Evolutionary conservation across 192 early-diverging fungal genomes (phyloP).

Genomic region (Bifiguratus adelaidae): DNA sequence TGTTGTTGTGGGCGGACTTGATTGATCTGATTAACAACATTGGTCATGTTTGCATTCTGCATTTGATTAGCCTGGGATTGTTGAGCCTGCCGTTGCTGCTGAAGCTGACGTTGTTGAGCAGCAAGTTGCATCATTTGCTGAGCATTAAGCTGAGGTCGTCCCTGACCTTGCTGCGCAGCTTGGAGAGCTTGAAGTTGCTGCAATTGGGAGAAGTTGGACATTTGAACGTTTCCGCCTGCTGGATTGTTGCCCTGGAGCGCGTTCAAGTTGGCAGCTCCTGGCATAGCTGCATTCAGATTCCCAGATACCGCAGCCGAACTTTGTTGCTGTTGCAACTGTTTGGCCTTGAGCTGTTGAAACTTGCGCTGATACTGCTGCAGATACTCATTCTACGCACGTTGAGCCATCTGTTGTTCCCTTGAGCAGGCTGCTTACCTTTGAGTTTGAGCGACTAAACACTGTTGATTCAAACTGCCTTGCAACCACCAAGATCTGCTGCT

Average conservation of each 20-base stretch:
- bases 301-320: slow-evolving; percentile 5
- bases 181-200: not conserved
- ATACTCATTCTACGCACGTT: slow-evolving; percentile 14
- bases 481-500: slow-evolving; percentile 11
- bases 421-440: slow-evolving; percentile 12
- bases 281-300: slow-evolving; percentile 7
- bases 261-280: too few relatives aligned
- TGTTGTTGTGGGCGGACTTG: slow-evolving; percentile 14
- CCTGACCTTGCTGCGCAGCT: slow-evolving; percentile 10
- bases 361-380: slow-evolving; percentile 12
- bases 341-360: slow-evolving; percentile 11
- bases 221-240: too few relatives aligned
- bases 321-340: slow-evolving; percentile 2
- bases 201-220: too few relatives aligned
- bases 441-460: slow-evolving; percentile 11
- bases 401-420: not conserved
- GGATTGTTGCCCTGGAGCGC: too few relatives aligned
- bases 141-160: slow-evolving; percentile 4
- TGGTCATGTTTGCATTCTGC: slow-evolving; percentile 5
- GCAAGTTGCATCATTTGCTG: slow-evolving; percentile 13
- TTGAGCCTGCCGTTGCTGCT: slow-evolving; percentile 11
- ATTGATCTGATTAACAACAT: slow-evolving; percentile 2
- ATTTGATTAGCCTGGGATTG: slow-evolving; percentile 2
- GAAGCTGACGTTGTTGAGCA: slow-evolving; percentile 5
- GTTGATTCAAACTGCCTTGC: slow-evolving; percentile 17